Base-by-base conservation (phyloP, 2,329 filamentous ascomycete genomes). In the Chaetomium sp. region DNA sequence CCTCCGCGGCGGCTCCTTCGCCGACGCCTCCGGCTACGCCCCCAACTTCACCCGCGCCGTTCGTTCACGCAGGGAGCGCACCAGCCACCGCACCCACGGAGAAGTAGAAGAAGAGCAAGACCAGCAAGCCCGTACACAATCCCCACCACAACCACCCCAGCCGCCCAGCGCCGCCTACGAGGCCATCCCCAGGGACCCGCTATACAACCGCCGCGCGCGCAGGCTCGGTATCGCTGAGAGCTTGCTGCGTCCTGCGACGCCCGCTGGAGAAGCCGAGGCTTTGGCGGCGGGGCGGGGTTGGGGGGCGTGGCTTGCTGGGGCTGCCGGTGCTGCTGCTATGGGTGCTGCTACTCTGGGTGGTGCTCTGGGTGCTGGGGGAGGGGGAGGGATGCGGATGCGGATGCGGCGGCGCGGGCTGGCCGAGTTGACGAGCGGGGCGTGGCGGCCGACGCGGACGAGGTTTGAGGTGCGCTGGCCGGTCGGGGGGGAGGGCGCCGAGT, bases 401-500 rank as follows among this genome's bases (percentile, higher is more conserved):
- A 9, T n/a, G 13, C 42, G 31, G 38, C 19, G 38, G 27, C 47
- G 58, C 9, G 8, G 19, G 21, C 45, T 63, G 23, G 59, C 13
- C 1, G 64, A 63, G 57, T n/a, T 64, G 31, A 47, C 29, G 7
- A 25, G 35, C 12, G 31, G n/a, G 0, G 38, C 42, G 12, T 71
- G 70, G 70, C 23, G 61, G 49, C 75, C 74, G 10, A 62, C 68
- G 38, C 69, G 65, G 33, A 33, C 73, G 25, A 25, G 51, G n/a
- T 72, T 75, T 31, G 31, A 29, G 0, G 58, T 64, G 38, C 31
- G 50, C 13, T 71, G 71, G 63, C 61, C 65, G 9, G 23, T 42
- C 6, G 27, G 3, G 1, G 45, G 13, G 12, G 71, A 38, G 0
- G 49, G 10, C 9, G 71, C 16, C 13, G 16, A 73, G 56, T 38